These are phyloP conservation scores for Cyclocybe aegerita DNA, from an alignment of 768 basidiomycete genomes.

Conservation along the genomic window DNA sequence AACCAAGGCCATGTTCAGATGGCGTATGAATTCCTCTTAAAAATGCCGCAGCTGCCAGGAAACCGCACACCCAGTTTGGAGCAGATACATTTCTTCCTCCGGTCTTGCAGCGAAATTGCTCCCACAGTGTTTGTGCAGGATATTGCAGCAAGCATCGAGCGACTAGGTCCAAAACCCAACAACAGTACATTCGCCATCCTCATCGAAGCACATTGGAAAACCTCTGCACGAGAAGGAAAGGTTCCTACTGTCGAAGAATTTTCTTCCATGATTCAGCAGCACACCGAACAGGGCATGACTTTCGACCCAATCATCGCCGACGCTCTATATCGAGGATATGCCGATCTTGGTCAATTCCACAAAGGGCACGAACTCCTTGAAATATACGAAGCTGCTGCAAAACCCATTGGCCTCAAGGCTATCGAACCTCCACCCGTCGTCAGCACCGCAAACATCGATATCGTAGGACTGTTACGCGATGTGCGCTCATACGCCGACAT, in stretches of 20 bases:
- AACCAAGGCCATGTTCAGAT: slow-evolving; percentile 41
- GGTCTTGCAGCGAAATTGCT: slow-evolving; percentile 31
- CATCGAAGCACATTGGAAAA: slow-evolving; percentile 40
- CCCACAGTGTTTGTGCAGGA: slow-evolving; percentile 33
- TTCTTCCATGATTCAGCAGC: slow-evolving; percentile 42
- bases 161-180: slow-evolving; percentile 41
- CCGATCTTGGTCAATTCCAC: slow-evolving; percentile 32
- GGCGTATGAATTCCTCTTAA: slow-evolving; percentile 48
- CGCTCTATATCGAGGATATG: slow-evolving; percentile 42
- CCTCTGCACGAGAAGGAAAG: slow-evolving; percentile 24
- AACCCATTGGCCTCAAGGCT: background rate
- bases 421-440: no score
- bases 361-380: slow-evolving; percentile 37
- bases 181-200: slow-evolving; percentile 49
- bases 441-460: background rate
- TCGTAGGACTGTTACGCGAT: slow-evolving; percentile 32
- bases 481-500: slow-evolving; percentile 43
- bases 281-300: slow-evolving; percentile 41
- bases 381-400: slow-evolving; percentile 29
- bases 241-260: slow-evolving; percentile 33
- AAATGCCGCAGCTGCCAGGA: slow-evolving; percentile 52
- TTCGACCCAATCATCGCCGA: slow-evolving; percentile 42
- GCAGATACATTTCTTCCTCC: slow-evolving; percentile 57
- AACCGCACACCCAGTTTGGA: slow-evolving; percentile 43
- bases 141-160: slow-evolving; percentile 33